Evolutionary conservation across 1,284 basidiomycete genomes (phyloP), one percentile per base, ranked within the genome.

Genomic region (Cryptococcus deneoformans): DNA sequence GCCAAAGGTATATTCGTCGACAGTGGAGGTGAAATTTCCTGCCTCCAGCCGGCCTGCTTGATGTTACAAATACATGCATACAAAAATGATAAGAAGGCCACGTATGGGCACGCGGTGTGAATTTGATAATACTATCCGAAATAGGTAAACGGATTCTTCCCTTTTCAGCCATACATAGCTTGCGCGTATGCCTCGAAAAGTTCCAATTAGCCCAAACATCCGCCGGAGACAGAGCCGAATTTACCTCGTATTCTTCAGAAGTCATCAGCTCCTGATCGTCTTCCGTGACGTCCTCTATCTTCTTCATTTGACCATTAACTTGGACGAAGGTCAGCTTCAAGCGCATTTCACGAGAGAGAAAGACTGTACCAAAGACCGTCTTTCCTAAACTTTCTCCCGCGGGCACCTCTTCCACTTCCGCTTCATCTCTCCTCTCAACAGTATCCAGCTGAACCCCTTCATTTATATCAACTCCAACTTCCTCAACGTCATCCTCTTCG

Each of bases 241-340:
- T 60, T 52, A 75, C 75, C 52, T 75, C 70, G 59, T 78, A 77
- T 60, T 79, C 77, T n/a, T 76, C 77, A 0, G 72, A 64, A n/a
- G 73, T 73, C 77, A 79, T 79, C 46, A 66, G 42, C n/a, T 70
- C 75, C 52, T 75, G 64, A 50, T 78, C 72, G 10, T 75, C 77
- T 38, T 77, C 75, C 1, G 73, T 77, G 3, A 79, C 64, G 11
- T 76, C 69, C 2, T 64, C 67, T 6, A 78, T 59, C 1, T 64
- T 60, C 64, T 74, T 76, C 9, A 66, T 42, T 14, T 69, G 64
- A 7, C 77, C 77, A 20, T 60, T 65, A 36, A 79, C 77, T 72
- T 45, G 5, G 14, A 14, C 35, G 5, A 16, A 20, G 36, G 38
- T 42, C 43, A 52, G 49, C n/a, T 9, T 14, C 7, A 20, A 24